Conservation (phyloP, 306 rosid genomes). For the Potentilla sterilis region DNA sequence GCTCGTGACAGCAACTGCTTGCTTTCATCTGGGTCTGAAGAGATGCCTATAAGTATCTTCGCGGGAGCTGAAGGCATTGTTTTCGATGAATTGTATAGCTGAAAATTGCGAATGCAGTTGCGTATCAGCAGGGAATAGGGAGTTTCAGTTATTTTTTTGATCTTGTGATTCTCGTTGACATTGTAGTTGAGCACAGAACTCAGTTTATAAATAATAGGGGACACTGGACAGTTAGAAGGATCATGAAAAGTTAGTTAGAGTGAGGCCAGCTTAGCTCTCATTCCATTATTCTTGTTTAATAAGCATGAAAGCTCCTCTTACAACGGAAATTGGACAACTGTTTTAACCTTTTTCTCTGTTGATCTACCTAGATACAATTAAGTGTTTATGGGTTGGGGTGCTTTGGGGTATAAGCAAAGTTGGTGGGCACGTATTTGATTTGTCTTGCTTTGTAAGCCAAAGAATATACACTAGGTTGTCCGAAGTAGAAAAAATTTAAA, state of each 20-base stretch:
- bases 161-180: constrained; percentile 35
- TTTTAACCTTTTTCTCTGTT: background rate
- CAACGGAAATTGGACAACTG: constrained; percentile 24
- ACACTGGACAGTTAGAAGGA: constrained; percentile 24
- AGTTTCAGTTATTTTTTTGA: constrained; percentile 15
- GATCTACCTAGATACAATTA: constrained; percentile 40
- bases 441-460: constrained; percentile 80
- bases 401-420: constrained; percentile 98
- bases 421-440: constrained; percentile 65
- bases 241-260: constrained; percentile 73
- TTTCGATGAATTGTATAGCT: background rate
- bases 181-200: constrained; percentile 19
- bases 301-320: constrained; percentile 63
- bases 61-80: constrained; percentile 38
- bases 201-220: constrained; percentile 39
- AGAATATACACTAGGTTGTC: constrained; percentile 23
- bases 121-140: constrained; percentile 6
- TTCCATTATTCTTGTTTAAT: constrained; percentile 61
- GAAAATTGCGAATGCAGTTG: background rate
- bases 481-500: constrained; percentile 27
- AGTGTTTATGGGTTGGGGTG: constrained; percentile 69
- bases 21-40: constrained; percentile 63
- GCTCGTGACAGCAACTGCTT: constrained; percentile 76
- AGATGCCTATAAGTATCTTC: constrained; percentile 70
- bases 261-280: constrained; percentile 62